Base-by-base conservation (phyloP, 192 early-diverging fungal species). In the Backusella sp. region DNA sequence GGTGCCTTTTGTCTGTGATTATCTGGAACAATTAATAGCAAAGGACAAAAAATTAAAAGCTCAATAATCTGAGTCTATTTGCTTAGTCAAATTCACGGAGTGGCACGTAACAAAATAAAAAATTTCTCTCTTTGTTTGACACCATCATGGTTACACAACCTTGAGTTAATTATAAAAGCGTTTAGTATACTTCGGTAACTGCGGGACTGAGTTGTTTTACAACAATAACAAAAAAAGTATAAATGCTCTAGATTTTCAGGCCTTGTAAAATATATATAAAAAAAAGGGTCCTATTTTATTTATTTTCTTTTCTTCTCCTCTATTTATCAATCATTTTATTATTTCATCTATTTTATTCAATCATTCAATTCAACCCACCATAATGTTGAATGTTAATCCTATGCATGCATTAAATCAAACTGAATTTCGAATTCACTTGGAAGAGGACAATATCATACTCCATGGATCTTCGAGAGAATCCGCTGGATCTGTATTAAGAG, bases 401-500 rank as follows among this genome's bases (percentile, higher is more conserved):
- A 70, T 74, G 36, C 77, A 73, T 52, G 56, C 77, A 6, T 28
- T 69, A 15, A 34, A 66, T 23, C 37, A 62, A 1, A 34, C 75
- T 21, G 80, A 75, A 36, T 75, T 82, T 32, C 73, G 75, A 44
- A 85, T 85, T 42, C 35, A 73, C 6, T 49, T 85, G 15, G 81
- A 82, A 21, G 37, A 74, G 7, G 76, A 83, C 66, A 66, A 77
- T 9, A 36, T 86, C 19, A 77, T 79, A 35, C 37, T 88, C 44
- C 84, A 77, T 49, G 87, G 87, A 8, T 72, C 73, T n/a, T 42
- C 73, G 5, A 42, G 74, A 34, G 86, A 88, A 78, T 79, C 86
- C 4, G 82, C 80, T 28, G 86, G 87, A 15, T 70, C 77, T 6
- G 30, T 92, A 14, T 75, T 92, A 28, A 84, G 85, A 56, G 91